phyloP scores from a whole-genome alignment of 139 green algal species.

The Chlamydomonas applanata region DNA sequence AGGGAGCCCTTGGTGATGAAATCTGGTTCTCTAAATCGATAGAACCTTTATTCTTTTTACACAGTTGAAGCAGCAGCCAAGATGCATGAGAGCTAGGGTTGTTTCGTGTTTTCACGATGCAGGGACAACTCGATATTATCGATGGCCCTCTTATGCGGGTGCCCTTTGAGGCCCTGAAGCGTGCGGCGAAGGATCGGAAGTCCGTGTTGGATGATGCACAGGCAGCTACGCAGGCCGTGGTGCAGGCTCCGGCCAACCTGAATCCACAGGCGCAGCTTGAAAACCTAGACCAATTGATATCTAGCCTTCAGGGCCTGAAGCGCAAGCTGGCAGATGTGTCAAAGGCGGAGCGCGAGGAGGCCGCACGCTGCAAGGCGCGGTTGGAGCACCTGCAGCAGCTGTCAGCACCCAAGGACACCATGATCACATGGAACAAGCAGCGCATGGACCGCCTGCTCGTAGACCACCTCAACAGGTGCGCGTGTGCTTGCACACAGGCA shows the following conservation, averaged over 20 bases:
- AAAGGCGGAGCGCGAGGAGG: constrained; percentile 41
- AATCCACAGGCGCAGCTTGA: neutral
- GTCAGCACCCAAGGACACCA: constrained; percentile 21
- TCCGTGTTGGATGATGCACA: constrained; percentile 55
- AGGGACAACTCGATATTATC: constrained; percentile 11
- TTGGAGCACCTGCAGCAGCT: constrained; percentile 59
- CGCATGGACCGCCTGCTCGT: constrained; percentile 72
- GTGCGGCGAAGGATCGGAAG: constrained; percentile 78
- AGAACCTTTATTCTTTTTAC: too few species aligned
- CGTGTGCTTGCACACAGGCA: constrained; percentile 26
- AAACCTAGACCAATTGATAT: constrained; percentile 43
- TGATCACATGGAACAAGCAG: constrained; percentile 63
- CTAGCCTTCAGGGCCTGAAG: constrained; percentile 66
- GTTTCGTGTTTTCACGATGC: too few species aligned
- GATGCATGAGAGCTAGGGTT: neutral
- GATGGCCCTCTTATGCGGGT: constrained; percentile 46
- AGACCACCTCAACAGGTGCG: constrained; percentile 75
- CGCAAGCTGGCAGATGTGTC: constrained; percentile 68
- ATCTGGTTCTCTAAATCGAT: too few species aligned
- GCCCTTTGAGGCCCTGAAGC: constrained; percentile 76
- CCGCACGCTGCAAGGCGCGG: constrained; percentile 53
- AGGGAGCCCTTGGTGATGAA: too few species aligned
- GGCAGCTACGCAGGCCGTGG: neutral
- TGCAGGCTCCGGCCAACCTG: neutral
- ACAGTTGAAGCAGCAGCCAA: too few species aligned